These are phyloP conservation scores for Proteromonas lacertae DNA, from an alignment of 352 stramenopile species.

Conservation along the genomic window DNA sequence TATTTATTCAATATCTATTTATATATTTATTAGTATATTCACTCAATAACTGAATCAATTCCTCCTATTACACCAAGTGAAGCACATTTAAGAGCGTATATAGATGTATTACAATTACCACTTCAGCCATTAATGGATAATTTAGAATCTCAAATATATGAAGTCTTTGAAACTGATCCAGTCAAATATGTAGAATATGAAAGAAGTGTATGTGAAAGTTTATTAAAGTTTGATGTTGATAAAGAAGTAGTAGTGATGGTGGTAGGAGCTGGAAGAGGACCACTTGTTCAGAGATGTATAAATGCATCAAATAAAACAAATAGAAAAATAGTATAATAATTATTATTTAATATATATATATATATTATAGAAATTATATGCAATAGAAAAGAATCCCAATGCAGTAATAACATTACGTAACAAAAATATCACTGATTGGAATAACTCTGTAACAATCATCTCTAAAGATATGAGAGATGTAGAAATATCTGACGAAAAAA, in stretches of 20 bases:
- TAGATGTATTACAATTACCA: slow-evolving; percentile 75
- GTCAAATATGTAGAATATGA: slow-evolving; percentile 95
- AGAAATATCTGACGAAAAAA: background rate
- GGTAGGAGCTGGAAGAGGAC: slow-evolving; percentile 70
- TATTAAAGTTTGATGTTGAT: too few relatives aligned
- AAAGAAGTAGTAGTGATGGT: slow-evolving; percentile 19
- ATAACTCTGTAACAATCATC: slow-evolving; percentile 12
- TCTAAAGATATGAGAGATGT: slow-evolving; percentile 12
- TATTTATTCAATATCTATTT: background rate
- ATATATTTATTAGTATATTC: background rate
- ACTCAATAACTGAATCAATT: too few relatives aligned
- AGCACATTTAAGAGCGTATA: slow-evolving; percentile 50
- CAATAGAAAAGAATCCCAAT: slow-evolving; percentile 64
- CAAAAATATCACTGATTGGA: slow-evolving; percentile 17
- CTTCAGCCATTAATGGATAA: slow-evolving; percentile 91
- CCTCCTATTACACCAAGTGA: slow-evolving; percentile 6
- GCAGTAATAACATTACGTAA: slow-evolving; percentile 64
- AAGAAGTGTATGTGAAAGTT: too few relatives aligned
- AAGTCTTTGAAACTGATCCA: slow-evolving; percentile 86
- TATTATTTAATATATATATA: background rate
- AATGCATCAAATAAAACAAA: slow-evolving; percentile 15
- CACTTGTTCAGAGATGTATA: slow-evolving; percentile 51
- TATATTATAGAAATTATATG: background rate
- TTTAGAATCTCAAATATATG: slow-evolving; percentile 86
- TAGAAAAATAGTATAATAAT: too few relatives aligned